Conservation (phyloP, 495 filamentous ascomycete species). For the Tuber indicum region DNA sequence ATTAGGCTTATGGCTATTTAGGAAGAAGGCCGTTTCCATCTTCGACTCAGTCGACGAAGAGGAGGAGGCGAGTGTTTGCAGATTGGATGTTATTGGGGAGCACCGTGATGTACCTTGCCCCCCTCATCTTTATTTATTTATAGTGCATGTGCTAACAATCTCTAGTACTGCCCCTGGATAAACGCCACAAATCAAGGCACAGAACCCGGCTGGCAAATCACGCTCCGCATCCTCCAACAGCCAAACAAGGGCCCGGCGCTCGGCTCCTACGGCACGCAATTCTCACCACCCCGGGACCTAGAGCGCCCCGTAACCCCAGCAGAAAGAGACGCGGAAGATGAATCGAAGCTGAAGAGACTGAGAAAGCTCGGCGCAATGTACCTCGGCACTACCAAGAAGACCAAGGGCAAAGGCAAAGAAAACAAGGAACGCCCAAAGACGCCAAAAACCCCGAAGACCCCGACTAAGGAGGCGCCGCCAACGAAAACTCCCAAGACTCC, state of each 20-base stretch:
- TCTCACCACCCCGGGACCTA: constrained; percentile 14
- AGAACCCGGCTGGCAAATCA: constrained; percentile 37
- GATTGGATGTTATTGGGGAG: constrained; percentile 39
- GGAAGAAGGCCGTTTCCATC: constrained; percentile 46
- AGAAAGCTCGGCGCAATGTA: constrained; percentile 40
- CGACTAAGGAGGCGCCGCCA: neutral
- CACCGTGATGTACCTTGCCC: constrained; percentile 36
- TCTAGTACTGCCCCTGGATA: constrained; percentile 41
- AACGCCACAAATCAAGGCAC: constrained; percentile 36
- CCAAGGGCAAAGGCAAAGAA: constrained; percentile 32
- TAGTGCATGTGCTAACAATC: constrained; percentile 10
- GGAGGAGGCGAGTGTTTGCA: constrained; percentile 36
- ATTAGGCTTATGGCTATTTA: constrained; percentile 92
- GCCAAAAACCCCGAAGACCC: neutral
- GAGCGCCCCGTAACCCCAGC: constrained; percentile 21
- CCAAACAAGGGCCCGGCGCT: constrained; percentile 26
- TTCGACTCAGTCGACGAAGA: constrained; percentile 24
- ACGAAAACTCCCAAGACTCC: neutral
- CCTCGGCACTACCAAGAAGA: constrained; percentile 39
- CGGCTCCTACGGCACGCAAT: constrained; percentile 20
- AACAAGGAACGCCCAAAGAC: constrained; percentile 3
- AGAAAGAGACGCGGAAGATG: constrained; percentile 35
- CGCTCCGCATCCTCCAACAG: constrained; percentile 30
- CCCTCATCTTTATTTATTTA: neutral
- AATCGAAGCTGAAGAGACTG: constrained; percentile 33